These are phyloP conservation scores for Solanum aculeatissimum DNA, from an alignment of 305 asterid genomes.

Conservation along the genomic window DNA sequence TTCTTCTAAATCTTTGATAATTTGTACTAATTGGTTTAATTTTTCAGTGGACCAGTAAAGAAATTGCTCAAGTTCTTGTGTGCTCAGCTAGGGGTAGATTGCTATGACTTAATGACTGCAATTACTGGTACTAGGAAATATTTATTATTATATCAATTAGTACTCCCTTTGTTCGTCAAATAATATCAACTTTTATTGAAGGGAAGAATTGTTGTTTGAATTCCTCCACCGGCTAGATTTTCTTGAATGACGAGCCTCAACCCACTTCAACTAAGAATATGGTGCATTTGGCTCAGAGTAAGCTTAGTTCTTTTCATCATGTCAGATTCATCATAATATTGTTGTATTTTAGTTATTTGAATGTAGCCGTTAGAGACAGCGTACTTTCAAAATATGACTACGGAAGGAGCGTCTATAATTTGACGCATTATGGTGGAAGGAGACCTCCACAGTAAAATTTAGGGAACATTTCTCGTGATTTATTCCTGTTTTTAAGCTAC, in stretches of 20 bases:
- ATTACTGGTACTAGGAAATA: constrained; percentile 36
- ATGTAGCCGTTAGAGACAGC: constrained; percentile 48
- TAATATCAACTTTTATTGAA: not conserved
- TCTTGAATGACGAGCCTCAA: constrained; percentile 64
- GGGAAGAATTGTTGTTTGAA: constrained; percentile 84
- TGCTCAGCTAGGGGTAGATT: constrained; percentile 33
- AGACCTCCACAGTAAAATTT: constrained; percentile 53
- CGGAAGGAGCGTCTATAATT: constrained; percentile 26
- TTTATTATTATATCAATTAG: no score
- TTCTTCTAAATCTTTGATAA: not conserved
- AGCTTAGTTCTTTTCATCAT: not conserved
- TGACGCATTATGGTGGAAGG: constrained; percentile 42
- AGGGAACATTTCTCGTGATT: constrained; percentile 35
- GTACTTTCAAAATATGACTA: constrained; percentile 50
- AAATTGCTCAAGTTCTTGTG: constrained; percentile 36
- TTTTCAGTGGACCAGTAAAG: constrained; percentile 30
- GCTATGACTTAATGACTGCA: constrained; percentile 51
- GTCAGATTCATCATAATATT: not conserved
- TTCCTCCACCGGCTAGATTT: constrained; percentile 53
- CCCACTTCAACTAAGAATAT: constrained; percentile 76
- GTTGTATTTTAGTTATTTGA: not conserved
- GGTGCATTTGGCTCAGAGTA: constrained; percentile 85
- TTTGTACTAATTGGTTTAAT: not conserved
- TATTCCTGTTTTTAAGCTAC: constrained; percentile 62
- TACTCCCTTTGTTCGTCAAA: no score